phyloP scores from a whole-genome alignment of 163 green algal species.

The Chloromonas sp. region DNA sequence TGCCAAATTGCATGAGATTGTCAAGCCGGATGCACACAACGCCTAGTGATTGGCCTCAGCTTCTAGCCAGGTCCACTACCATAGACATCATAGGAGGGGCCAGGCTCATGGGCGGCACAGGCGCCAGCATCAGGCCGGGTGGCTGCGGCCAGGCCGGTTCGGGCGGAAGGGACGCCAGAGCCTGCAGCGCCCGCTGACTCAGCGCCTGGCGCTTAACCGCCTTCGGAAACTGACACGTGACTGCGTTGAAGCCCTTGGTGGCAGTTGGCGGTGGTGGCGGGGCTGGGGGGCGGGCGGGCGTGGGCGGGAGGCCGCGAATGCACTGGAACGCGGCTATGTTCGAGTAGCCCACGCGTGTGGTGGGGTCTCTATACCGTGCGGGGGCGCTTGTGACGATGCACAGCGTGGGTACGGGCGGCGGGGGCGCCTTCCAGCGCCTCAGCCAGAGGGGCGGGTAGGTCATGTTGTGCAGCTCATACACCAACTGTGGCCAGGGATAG shows the following conservation, averaged over 20 bases:
- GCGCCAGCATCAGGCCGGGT: not conserved
- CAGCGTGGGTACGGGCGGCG: slow-evolving; percentile 13
- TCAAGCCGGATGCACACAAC: too few species aligned
- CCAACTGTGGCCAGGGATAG: not conserved
- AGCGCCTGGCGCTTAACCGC: not conserved
- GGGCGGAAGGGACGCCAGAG: not conserved
- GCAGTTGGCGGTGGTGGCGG: not conserved
- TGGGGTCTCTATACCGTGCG: slow-evolving; percentile 70
- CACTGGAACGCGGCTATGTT: not conserved
- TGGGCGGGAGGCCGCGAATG: not conserved
- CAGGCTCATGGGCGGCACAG: not conserved
- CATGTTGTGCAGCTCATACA: not conserved
- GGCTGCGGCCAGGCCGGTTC: too few species aligned
- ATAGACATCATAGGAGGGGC: not conserved
- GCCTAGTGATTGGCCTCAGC: too few species aligned
- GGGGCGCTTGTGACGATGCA: slow-evolving; percentile 68
- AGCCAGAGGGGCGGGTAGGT: slow-evolving; percentile 7
- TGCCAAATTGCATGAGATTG: too few species aligned
- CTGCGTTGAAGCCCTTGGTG: not conserved
- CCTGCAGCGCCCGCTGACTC: not conserved
- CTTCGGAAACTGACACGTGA: not conserved
- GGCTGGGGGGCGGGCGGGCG: not conserved
- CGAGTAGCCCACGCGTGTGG: not conserved
- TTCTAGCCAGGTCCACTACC: not conserved
- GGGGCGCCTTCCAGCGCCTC: slow-evolving; percentile 22